A percentile compares a stretch with the other conserved stretches of the same genome.
phyloP scores from a whole-genome alignment of 2,329 filamentous ascomycete species.

The Colletotrichum abscissum region DNA sequence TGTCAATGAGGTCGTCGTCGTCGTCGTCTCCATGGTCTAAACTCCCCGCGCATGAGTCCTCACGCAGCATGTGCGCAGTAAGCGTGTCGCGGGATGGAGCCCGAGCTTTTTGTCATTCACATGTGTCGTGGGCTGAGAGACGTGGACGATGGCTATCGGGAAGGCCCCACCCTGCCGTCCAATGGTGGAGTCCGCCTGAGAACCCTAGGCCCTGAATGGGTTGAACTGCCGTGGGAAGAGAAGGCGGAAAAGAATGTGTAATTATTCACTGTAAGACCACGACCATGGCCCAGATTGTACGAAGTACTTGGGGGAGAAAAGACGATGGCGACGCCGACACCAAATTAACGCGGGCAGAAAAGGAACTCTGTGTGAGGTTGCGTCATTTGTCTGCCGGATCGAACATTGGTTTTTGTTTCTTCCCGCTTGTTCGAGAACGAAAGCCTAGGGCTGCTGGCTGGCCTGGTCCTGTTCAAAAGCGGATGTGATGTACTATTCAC shows the following conservation, averaged over 20 bases:
- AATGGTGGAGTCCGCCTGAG: slow-evolving; percentile 15
- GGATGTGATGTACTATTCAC: neutral
- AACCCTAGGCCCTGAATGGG: slow-evolving; percentile 16
- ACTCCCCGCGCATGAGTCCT: neutral
- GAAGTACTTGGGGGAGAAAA: neutral
- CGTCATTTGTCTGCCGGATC: slow-evolving; percentile 9
- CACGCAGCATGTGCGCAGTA: no score
- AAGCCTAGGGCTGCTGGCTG: neutral
- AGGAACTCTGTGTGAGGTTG: slow-evolving; percentile 1
- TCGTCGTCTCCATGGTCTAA: neutral
- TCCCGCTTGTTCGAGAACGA: slow-evolving; percentile 5
- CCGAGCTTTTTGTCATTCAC: slow-evolving; percentile 30
- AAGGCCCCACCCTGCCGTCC: slow-evolving; percentile 8
- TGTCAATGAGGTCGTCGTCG: neutral
- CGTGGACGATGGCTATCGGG: slow-evolving; percentile 25
- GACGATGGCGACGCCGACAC: slow-evolving; percentile 12
- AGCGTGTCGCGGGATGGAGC: neutral
- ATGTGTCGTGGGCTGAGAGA: slow-evolving; percentile 31
- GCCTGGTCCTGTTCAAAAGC: neutral
- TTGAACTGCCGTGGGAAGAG: neutral
- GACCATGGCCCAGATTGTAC: neutral
- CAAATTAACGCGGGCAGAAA: slow-evolving; percentile 1
- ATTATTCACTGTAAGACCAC: slow-evolving; percentile 28
- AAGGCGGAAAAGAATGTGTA: slow-evolving; percentile 21
- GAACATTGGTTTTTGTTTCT: neutral